phyloP scores from a whole-genome alignment of 345 rosid species.

The Eucalyptus melliodora region DNA sequence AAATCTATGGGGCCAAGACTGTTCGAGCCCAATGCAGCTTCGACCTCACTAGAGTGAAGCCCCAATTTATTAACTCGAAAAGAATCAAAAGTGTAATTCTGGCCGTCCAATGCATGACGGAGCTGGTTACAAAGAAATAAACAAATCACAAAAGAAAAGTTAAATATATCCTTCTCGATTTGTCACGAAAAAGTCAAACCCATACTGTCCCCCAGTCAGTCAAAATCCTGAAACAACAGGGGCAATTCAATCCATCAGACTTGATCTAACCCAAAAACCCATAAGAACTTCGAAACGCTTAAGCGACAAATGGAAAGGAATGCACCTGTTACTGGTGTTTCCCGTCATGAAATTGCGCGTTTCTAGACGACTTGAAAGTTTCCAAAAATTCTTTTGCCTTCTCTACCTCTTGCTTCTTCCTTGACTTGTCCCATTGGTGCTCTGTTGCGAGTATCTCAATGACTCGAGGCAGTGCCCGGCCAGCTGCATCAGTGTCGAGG shows the following conservation, averaged over 20 bases:
- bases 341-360: slow-evolving; percentile 90
- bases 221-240: background rate
- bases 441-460: slow-evolving; percentile 67
- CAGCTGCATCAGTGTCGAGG: slow-evolving; percentile 92
- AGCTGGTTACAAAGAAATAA: background rate
- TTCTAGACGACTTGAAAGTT: slow-evolving; percentile 88
- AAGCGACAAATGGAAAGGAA: background rate
- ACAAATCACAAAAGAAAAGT: background rate
- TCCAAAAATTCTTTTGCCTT: slow-evolving; percentile 57
- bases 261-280: background rate
- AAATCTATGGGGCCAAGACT: background rate
- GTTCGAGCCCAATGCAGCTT: background rate
- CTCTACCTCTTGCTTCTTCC: slow-evolving; percentile 54
- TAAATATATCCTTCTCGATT: background rate
- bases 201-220: background rate
- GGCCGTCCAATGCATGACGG: background rate
- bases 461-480: slow-evolving; percentile 68
- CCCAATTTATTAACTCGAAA: background rate
- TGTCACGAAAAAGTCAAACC: background rate
- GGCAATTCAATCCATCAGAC: background rate
- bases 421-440: slow-evolving; percentile 69
- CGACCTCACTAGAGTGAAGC: background rate
- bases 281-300: background rate
- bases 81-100: background rate
- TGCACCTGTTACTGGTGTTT: slow-evolving; percentile 44